Conservation (phyloP, 768 basidiomycete genomes). For the Pulveroboletus sp. region DNA sequence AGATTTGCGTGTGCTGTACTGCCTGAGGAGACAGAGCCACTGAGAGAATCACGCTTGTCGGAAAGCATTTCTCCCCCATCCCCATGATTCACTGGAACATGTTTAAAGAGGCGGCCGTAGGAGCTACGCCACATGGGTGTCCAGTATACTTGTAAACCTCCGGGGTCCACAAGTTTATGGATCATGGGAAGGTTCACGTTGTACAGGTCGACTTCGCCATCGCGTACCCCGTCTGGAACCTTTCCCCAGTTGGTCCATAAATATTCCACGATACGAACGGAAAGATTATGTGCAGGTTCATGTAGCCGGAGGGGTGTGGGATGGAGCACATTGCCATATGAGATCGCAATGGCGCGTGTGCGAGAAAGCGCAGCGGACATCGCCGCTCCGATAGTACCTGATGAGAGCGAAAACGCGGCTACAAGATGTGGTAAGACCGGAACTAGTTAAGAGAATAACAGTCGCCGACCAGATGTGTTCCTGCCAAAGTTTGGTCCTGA, state of each 20-base stretch:
- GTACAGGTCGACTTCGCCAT: conserved; percentile 75
- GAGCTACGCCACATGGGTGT: conserved; percentile 82
- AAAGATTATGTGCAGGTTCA: conserved; percentile 70
- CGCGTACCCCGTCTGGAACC: conserved; percentile 54
- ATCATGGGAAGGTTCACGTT: conserved; percentile 86
- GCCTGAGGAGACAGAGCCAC: not conserved
- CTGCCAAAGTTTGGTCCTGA: conserved; percentile 85
- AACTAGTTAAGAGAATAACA: not conserved
- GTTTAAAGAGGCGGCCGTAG: conserved; percentile 77
- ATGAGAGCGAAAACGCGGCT: conserved; percentile 87
- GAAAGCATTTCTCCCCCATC: conserved; percentile 28
- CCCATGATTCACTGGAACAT: conserved; percentile 25
- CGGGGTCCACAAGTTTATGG: conserved; percentile 52
- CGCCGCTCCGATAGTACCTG: conserved; percentile 90
- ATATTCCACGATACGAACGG: conserved; percentile 60
- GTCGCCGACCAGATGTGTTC: conserved; percentile 67
- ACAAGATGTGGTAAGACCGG: conserved; percentile 6
- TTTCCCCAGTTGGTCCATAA: conserved; percentile 86
- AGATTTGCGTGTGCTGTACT: conserved; percentile 20
- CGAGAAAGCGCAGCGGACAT: conserved; percentile 72
- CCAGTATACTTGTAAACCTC: conserved; percentile 69
- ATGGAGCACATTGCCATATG: conserved; percentile 75
- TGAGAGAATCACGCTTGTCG: conserved; percentile 43
- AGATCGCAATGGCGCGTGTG: conserved; percentile 78
- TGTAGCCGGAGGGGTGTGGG: conserved; percentile 58